A percentile compares a stretch with the other conserved stretches of the same genome.
phyloP scores from a whole-genome alignment of 2,329 filamentous ascomycete genomes.

The Apiospora phragmitis region DNA sequence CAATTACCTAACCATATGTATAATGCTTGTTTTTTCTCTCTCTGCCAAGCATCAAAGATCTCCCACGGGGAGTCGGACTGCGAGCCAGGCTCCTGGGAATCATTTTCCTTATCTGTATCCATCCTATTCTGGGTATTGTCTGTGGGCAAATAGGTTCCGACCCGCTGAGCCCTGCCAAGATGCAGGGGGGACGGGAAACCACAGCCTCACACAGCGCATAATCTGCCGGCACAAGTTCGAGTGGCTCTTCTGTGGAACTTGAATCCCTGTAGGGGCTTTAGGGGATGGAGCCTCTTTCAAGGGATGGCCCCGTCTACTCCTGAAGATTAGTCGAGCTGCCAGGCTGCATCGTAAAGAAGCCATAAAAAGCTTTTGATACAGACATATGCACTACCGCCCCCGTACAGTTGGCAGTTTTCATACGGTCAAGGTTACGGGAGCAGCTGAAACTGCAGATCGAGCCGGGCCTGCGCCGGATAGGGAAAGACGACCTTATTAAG shows the following conservation, averaged over 20 bases:
- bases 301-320: not conserved
- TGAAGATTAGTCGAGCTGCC: not conserved
- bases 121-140: not conserved
- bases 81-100: not conserved
- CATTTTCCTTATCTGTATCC: not conserved
- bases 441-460: not conserved
- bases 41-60: not conserved
- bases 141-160: not conserved
- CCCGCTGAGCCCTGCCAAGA: not conserved
- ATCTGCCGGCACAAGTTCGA: not conserved
- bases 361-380: not conserved
- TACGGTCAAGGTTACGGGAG: not conserved
- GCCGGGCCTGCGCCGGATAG: not conserved
- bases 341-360: not conserved
- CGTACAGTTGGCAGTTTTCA: not conserved
- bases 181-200: not conserved
- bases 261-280: not conserved
- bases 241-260: not conserved
- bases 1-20: not conserved
- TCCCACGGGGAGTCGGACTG: not conserved
- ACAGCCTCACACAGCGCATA: conserved; percentile 1
- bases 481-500: not conserved
- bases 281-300: not conserved
- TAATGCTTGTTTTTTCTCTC: not conserved
- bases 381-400: not conserved